phyloP scores from a whole-genome alignment of 1,284 basidiomycete genomes.

The Salmacisia buchloeana region DNA sequence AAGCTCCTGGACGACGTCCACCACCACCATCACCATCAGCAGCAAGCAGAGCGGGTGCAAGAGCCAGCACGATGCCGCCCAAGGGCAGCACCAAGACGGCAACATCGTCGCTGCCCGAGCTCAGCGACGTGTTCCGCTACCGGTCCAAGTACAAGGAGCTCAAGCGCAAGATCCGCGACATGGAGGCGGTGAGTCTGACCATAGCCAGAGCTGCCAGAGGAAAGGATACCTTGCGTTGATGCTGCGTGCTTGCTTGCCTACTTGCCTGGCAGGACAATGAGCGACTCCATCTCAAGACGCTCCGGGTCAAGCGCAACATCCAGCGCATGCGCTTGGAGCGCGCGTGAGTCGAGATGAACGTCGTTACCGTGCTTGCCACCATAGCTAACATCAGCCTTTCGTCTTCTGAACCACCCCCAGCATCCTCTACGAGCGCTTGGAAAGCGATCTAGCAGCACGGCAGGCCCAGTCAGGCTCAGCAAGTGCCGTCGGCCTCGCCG shows the following conservation, averaged over 20 bases:
- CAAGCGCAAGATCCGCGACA: conserved; percentile 79
- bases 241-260: conserved; percentile 21
- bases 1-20: no score
- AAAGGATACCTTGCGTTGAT: background rate
- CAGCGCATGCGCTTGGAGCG: conserved; percentile 78
- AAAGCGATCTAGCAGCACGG: background rate
- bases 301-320: conserved; percentile 74
- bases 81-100: background rate
- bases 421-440: conserved; percentile 8
- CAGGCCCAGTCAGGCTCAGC: background rate
- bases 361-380: no score
- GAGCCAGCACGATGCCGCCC: background rate
- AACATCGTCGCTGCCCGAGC: conserved; percentile 1
- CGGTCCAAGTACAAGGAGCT: conserved; percentile 82
- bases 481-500: background rate
- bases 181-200: conserved; percentile 57
- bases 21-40: background rate
- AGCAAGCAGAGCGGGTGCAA: background rate
- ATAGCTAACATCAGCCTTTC: background rate
- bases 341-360: no score
- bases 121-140: conserved; percentile 73
- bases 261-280: conserved; percentile 66
- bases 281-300: conserved; percentile 70
- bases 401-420: background rate
- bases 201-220: background rate